Percentiles rank a stretch among this genome's conserved stretches.
Conservation (phyloP, 2,329 filamentous ascomycete species). For the Fusarium sp. region DNA sequence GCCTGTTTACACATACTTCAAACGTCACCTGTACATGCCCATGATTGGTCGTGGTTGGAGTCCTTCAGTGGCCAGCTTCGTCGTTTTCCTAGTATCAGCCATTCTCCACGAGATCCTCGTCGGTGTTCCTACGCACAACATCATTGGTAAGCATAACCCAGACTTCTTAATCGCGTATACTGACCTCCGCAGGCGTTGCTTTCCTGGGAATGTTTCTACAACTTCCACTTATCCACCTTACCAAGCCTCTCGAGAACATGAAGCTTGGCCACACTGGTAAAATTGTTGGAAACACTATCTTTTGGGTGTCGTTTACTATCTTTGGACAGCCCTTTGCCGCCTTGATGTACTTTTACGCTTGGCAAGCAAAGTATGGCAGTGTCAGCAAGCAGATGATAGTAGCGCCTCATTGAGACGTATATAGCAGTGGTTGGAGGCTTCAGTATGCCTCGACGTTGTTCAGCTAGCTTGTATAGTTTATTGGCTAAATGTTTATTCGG, state of each 20-base stretch:
- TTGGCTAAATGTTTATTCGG: constrained; percentile 9
- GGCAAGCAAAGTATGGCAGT: constrained; percentile 97
- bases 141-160: constrained; percentile 72
- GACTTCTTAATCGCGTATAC: not conserved
- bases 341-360: constrained; percentile 95
- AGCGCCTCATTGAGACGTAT: constrained; percentile 6
- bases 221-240: constrained; percentile 86
- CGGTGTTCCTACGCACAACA: constrained; percentile 92
- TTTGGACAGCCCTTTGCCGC: constrained; percentile 94
- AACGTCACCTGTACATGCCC: constrained; percentile 90
- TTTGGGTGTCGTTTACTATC: constrained; percentile 96
- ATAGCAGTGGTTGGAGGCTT: not conserved
- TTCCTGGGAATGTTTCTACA: constrained; percentile 96
- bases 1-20: constrained; percentile 97
- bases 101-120: constrained; percentile 92
- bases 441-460: constrained; percentile 4
- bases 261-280: constrained; percentile 76
- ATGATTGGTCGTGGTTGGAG: constrained; percentile 86
- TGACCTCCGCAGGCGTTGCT: constrained; percentile 74
- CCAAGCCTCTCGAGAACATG: constrained; percentile 82
- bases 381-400: constrained; percentile 64
- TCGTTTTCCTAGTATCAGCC: constrained; percentile 90
- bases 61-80: constrained; percentile 74
- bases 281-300: constrained; percentile 89
- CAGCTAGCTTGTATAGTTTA: constrained; percentile 1